A percentile compares a stretch with the other conserved stretches of the same genome.
Evolutionary conservation across 805 yeast genomes (phyloP).

Genomic region (Lipomyces mesembrius): DNA sequence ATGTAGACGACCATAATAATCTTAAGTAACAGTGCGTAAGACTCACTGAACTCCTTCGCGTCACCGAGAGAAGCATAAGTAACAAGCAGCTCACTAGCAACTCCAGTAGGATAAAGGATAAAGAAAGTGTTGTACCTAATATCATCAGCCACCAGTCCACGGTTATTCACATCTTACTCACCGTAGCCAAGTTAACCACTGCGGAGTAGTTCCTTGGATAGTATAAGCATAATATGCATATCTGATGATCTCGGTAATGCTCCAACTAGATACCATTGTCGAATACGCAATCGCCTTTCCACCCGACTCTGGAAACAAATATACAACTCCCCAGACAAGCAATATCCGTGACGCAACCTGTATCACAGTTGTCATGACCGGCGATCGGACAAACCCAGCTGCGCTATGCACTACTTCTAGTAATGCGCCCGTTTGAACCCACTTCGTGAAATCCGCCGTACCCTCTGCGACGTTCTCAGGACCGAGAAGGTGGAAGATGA

Average conservation of each 20-base stretch:
- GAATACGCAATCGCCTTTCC: constrained; percentile 62
- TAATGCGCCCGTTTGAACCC: constrained; percentile 77
- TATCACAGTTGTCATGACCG: constrained; percentile 77
- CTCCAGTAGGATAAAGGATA: constrained; percentile 88
- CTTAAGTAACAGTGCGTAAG: constrained; percentile 61
- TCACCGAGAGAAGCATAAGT: constrained; percentile 71
- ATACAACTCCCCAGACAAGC: constrained; percentile 81
- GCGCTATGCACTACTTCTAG: constrained; percentile 80
- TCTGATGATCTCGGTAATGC: constrained; percentile 89
- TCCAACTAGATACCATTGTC: constrained; percentile 81
- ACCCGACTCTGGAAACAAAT: constrained; percentile 71
- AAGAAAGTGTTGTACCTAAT: constrained; percentile 70
- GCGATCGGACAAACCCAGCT: constrained; percentile 71
- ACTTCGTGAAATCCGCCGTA: constrained; percentile 61
- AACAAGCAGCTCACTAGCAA: constrained; percentile 77
- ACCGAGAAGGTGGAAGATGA: constrained; percentile 54
- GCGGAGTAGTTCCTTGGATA: constrained; percentile 61
- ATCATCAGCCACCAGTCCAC: not conserved
- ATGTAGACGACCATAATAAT: constrained; percentile 67
- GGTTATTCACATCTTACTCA: not conserved
- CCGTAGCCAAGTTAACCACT: constrained; percentile 67
- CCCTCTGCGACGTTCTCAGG: constrained; percentile 68
- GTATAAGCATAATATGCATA: constrained; percentile 84
- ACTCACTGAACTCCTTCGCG: constrained; percentile 54
- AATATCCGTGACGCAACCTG: constrained; percentile 87